Percentiles rank a stretch among this genome's conserved stretches.
Evolutionary conservation across 2,329 filamentous ascomycete species (phyloP).

Genomic region (Fusarium sp.): DNA sequence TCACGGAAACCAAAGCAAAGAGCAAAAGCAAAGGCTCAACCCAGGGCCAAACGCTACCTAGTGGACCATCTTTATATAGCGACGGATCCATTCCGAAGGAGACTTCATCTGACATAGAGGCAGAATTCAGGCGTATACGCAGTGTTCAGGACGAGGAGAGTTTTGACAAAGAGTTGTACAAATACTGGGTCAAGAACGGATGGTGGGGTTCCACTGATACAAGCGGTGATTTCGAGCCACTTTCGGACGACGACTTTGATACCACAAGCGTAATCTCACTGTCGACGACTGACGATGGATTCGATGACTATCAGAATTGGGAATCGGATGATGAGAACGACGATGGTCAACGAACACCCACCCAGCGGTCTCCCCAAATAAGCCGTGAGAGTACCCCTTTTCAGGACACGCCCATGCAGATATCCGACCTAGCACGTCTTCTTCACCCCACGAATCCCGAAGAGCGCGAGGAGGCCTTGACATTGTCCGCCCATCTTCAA

Average conservation of each 20-base stretch:
- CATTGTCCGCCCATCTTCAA: slow-evolving; percentile 82
- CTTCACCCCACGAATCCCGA: slow-evolving; percentile 83
- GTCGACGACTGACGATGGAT: slow-evolving; percentile 56
- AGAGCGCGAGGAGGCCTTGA: slow-evolving; percentile 82
- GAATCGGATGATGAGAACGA: slow-evolving; percentile 58
- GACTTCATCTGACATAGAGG: slow-evolving; percentile 82
- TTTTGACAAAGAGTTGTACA: slow-evolving; percentile 80
- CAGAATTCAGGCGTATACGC: slow-evolving; percentile 74
- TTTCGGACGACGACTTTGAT: slow-evolving; percentile 71
- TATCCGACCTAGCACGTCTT: slow-evolving; percentile 78
- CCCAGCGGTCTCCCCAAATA: slow-evolving; percentile 66
- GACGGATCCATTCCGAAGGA: slow-evolving; percentile 67
- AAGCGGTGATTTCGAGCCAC: slow-evolving; percentile 80
- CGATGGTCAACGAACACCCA: slow-evolving; percentile 76
- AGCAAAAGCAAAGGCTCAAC: slow-evolving; percentile 28
- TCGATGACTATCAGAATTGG: slow-evolving; percentile 62
- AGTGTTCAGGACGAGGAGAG: slow-evolving; percentile 67
- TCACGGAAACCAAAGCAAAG: slow-evolving; percentile 36
- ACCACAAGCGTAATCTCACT: slow-evolving; percentile 82
- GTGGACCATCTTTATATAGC: slow-evolving; percentile 40
- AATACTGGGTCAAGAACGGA: slow-evolving; percentile 85
- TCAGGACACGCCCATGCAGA: slow-evolving; percentile 71
- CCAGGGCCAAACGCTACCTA: slow-evolving; percentile 26
- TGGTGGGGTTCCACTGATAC: slow-evolving; percentile 86
- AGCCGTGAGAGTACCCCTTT: slow-evolving; percentile 67